A percentile compares a stretch with the other conserved stretches of the same genome.
Conservation (phyloP, 768 basidiomycete species). For the Coprinopsis sp. region DNA sequence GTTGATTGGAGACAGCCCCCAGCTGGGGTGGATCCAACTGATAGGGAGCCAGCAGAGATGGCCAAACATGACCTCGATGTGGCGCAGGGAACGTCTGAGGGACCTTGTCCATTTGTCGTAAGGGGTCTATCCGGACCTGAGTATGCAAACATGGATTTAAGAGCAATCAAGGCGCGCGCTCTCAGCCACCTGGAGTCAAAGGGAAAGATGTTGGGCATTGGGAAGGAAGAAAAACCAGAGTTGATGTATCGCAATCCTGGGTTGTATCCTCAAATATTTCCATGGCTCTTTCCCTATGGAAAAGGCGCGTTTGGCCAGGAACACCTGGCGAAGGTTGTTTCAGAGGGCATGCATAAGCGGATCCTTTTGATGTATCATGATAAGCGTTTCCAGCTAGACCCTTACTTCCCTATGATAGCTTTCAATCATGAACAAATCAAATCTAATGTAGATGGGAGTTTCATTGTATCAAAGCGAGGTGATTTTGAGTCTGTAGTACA, state of each 20-base stretch:
- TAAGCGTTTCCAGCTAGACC: conserved; percentile 34
- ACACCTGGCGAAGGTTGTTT: conserved; percentile 12
- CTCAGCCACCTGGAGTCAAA: no score
- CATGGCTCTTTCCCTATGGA: conserved; percentile 39
- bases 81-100: conserved; percentile 25
- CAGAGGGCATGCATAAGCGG: conserved; percentile 21
- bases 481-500: conserved; percentile 23
- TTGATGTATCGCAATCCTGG: conserved; percentile 31
- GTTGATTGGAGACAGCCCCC: conserved; percentile 18
- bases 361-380: conserved; percentile 34
- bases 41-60: conserved; percentile 19
- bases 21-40: conserved; percentile 19
- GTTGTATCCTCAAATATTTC: no score
- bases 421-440: conserved; percentile 38
- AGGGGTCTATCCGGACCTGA: conserved; percentile 29
- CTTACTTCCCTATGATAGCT: conserved; percentile 30
- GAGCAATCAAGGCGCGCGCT: no score
- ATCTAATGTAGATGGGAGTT: conserved; percentile 20
- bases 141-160: conserved; percentile 16
- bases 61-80: conserved; percentile 23
- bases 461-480: conserved; percentile 19
- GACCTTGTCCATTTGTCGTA: conserved; percentile 33
- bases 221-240: conserved; percentile 20
- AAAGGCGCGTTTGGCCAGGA: conserved; percentile 31
- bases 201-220: conserved; percentile 28